Percentiles rank a stretch among this genome's conserved stretches.
These are phyloP conservation scores for Ilyonectria mors-panacis DNA, from an alignment of 2,329 filamentous ascomycete genomes.

Conservation along the genomic window DNA sequence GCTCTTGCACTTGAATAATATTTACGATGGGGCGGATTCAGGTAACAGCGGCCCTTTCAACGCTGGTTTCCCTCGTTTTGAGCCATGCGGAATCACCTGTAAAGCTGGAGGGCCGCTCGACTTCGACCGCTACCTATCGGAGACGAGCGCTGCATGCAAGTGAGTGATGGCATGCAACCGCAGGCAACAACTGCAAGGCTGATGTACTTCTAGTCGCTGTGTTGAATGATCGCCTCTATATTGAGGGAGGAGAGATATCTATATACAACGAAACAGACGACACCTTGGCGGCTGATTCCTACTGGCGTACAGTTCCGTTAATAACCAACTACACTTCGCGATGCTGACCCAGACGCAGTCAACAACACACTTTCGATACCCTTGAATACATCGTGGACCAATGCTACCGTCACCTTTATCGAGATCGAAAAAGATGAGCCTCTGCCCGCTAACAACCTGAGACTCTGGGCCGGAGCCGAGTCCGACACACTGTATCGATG, in stretches of 20 bases:
- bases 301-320: not conserved
- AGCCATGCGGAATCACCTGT: not conserved
- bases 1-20: not conserved
- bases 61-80: conserved; percentile 3
- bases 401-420: conserved; percentile 13
- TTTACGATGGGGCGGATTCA: not conserved
- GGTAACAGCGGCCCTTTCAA: not conserved
- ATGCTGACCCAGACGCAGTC: conserved; percentile 1
- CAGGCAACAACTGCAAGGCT: not conserved
- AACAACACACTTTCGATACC: conserved; percentile 14
- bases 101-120: conserved; percentile 1
- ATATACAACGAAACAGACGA: conserved; percentile 2
- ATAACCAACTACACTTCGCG: not conserved
- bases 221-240: conserved; percentile 13
- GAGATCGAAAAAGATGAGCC: conserved; percentile 21
- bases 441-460: conserved; percentile 4
- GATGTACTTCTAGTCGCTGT: conserved; percentile 1
- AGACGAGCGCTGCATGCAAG: conserved; percentile 18
- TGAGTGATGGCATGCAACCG: not conserved
- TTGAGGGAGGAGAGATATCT: conserved; percentile 21
- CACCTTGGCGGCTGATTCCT: not conserved
- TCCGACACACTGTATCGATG: conserved; percentile 21
- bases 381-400: conserved; percentile 19
- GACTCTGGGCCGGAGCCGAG: conserved; percentile 9
- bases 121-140: conserved; percentile 3